Base-by-base conservation (phyloP, 768 basidiomycete genomes). In the Boletus fagicola region DNA sequence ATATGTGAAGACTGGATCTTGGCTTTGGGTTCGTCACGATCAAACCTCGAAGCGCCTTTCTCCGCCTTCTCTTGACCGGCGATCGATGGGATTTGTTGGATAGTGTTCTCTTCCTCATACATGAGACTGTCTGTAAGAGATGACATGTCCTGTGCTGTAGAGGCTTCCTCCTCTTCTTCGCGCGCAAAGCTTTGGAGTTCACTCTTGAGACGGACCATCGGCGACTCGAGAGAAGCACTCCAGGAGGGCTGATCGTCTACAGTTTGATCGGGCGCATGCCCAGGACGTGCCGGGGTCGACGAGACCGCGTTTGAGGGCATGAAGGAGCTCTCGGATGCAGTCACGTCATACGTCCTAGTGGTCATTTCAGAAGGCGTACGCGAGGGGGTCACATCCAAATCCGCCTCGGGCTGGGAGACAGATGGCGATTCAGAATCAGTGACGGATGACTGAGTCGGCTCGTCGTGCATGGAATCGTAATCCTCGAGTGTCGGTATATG, bases 401-500 rank as follows among this genome's bases (percentile, higher is more conserved):
- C 51, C 22, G 53, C 55, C 40, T 60, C 60, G 26, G 61, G 42
- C n/a, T 54, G 57, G 31, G 66, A 49, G 40, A 62, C 33, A 0
- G 54, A 53, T 20, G 43, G 22, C 2, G 51, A 49, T 18, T 73
- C 71, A 48, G 53, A 62, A 18, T 51, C 53, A 28, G 53, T 31
- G 38, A 55, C 42, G 7, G 71, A 47, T 18, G 70, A 60, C 55
- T 79, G 74, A 1, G 79, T 78, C 7, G 77, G 73, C 20, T 78
- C 74, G 42, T 84, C 85, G 47, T 82, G 78, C 42, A 77, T 75
- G 8, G 76, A 80, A n/a, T 81, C 83, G 57, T 83, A 80, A 54
- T 91, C 87, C 15, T 85, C 91, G 35, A 80, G 85, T 1, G 84
- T 84, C 5, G 88, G 86, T 44, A 94, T 88, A 40, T 87, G 84